Conservation (phyloP, 2,329 filamentous ascomycete genomes). For the Nigrospora sphaerica region DNA sequence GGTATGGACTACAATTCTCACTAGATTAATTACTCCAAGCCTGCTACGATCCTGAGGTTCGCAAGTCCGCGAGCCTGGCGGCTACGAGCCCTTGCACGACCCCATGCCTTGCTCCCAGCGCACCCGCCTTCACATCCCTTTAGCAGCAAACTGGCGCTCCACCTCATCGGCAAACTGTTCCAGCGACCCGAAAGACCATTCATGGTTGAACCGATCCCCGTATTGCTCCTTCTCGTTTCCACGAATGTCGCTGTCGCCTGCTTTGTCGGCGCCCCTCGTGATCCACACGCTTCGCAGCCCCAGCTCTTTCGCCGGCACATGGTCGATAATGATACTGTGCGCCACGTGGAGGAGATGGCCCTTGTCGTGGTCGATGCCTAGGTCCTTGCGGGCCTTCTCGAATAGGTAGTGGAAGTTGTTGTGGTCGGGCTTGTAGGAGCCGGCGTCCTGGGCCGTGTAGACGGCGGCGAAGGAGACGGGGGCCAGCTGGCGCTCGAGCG, state of each 20-base stretch:
- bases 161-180: too few relatives aligned
- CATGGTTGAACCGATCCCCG: too few relatives aligned
- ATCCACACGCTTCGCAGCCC: conserved; percentile 62
- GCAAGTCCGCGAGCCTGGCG: not conserved
- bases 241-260: conserved; percentile 2
- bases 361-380: conserved; percentile 42
- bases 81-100: too few relatives aligned
- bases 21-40: too few relatives aligned
- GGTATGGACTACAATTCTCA: too few relatives aligned
- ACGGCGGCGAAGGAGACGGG: conserved; percentile 50
- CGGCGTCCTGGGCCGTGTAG: conserved; percentile 64
- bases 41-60: not conserved
- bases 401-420: conserved; percentile 63
- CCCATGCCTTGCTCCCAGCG: too few relatives aligned
- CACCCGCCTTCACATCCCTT: too few relatives aligned
- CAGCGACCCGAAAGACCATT: too few relatives aligned
- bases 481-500: conserved; percentile 36
- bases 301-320: conserved; percentile 54
- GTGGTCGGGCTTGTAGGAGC: conserved; percentile 61
- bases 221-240: too few relatives aligned
- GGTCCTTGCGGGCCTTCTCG: conserved; percentile 40
- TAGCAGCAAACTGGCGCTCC: too few relatives aligned
- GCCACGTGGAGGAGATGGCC: conserved; percentile 60
- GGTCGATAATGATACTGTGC: conserved; percentile 60
- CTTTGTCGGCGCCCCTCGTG: conserved; percentile 37